Evolutionary conservation across 2,329 filamentous ascomycete genomes (phyloP).

Genomic region (Acarospora socialis): DNA sequence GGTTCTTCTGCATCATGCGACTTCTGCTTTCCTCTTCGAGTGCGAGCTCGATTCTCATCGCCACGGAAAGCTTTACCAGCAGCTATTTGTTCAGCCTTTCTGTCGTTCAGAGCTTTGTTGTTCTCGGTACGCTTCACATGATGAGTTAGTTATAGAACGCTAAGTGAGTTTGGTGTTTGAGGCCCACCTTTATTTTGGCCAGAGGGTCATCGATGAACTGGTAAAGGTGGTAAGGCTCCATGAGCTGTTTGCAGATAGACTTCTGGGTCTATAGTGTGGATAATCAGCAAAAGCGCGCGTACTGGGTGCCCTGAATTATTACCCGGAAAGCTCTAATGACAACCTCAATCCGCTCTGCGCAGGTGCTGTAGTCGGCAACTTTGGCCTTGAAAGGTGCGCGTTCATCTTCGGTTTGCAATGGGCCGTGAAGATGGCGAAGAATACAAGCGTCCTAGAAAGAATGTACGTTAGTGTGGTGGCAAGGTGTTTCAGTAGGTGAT

Average conservation of each 20-base stretch:
- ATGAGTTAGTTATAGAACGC: not conserved
- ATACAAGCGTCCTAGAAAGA: conserved; percentile 17
- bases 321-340: conserved; percentile 15
- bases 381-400: conserved; percentile 14
- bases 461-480: conserved; percentile 5
- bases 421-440: conserved; percentile 16
- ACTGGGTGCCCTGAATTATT: not conserved
- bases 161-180: not conserved
- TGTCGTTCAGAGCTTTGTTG: conserved; percentile 12
- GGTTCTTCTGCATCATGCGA: too few relatives aligned
- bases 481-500: not conserved
- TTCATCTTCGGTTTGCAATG: conserved; percentile 17
- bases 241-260: conserved; percentile 26
- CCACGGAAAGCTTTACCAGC: too few relatives aligned
- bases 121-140: conserved; percentile 9
- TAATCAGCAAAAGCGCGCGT: too few relatives aligned
- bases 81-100: too few relatives aligned
- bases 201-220: conserved; percentile 25
- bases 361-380: conserved; percentile 12
- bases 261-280: conserved; percentile 20
- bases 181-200: conserved; percentile 14
- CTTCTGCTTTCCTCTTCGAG: too few relatives aligned
- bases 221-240: conserved; percentile 22
- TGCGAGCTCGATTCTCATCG: too few relatives aligned
- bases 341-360: conserved; percentile 15